Evolutionary conservation across 2,329 filamentous ascomycete species (phyloP), one percentile per base, ranked within the genome.

Genomic region (Fusarium sp.): DNA sequence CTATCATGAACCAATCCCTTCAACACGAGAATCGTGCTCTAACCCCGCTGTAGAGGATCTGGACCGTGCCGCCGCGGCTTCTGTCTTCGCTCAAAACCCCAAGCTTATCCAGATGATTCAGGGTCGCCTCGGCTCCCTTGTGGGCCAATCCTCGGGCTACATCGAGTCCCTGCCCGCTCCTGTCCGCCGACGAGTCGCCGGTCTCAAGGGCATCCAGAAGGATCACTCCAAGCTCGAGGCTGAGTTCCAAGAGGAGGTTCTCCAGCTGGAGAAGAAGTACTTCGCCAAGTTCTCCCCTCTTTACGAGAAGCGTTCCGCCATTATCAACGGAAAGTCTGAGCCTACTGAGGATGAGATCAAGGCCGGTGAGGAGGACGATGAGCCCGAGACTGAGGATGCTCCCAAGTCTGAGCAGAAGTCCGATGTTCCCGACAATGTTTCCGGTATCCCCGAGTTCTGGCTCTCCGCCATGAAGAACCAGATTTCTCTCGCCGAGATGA

Each of bases 391-490:
- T 40, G 90, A 93, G 47, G 89, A 86, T 55, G 79, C 81, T 63
- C 86, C 89, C 76, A 82, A 85, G 75, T 73, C 79, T 46, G 86
- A 88, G 75, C 82, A 86, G 76, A 83, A 89, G 66, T 81, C 84
- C 51, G 85, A 89, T 69, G 84, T 87, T 71, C 78, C 82, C 55
- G 83, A 86, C 73, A 70, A 80, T 36, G 79, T 91, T 69, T 85
- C 89, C 75, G 96, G 96, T 80, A 97, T 99, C 67, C 96, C 96
- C 67, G 96, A 99, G 83, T 99, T 99, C 87, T 99, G 96, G 96
- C 87, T 99, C 49, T 97, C 95, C 65, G 95, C 96, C 74, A 98
- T 99, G 95, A 99, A 99, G 88, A 99, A 99, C 86, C 95, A 97
- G 80, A 89, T 96, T 76, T 97, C 94, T 29, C 90, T 99, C 57